Conservation (phyloP, 805 yeast genomes). For the Yarrowia keelungensis region DNA sequence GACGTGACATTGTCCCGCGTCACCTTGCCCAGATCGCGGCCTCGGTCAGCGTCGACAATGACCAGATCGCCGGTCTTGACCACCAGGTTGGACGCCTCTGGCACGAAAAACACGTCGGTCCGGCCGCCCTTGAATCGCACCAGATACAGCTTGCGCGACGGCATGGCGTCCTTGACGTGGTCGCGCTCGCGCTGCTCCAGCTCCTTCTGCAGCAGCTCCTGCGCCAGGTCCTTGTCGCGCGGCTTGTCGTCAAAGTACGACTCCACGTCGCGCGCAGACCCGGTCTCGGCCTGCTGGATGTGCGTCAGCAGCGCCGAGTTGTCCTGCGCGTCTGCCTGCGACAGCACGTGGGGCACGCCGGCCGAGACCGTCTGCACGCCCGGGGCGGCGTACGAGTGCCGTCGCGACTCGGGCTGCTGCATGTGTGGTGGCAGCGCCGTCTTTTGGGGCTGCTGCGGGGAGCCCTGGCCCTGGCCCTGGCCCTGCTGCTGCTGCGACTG, state of each 20-base stretch:
- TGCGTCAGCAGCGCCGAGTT: slow-evolving; percentile 31
- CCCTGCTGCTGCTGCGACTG: slow-evolving; percentile 25
- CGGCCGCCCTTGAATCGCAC: slow-evolving; percentile 83
- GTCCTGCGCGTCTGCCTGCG: slow-evolving; percentile 25
- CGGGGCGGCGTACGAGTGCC: slow-evolving; percentile 44
- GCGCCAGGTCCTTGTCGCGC: slow-evolving; percentile 33
- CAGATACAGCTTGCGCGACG: slow-evolving; percentile 35
- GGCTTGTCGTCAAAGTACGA: slow-evolving; percentile 38
- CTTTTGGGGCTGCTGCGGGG: slow-evolving; percentile 12
- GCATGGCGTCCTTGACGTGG: slow-evolving; percentile 38
- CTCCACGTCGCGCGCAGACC: slow-evolving; percentile 19
- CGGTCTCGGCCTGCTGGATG: slow-evolving; percentile 30
- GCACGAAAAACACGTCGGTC: slow-evolving; percentile 74
- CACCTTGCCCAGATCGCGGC: slow-evolving; percentile 75
- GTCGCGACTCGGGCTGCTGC: slow-evolving; percentile 43
- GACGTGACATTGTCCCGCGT: slow-evolving; percentile 62
- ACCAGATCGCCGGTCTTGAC: slow-evolving; percentile 69
- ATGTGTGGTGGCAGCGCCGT: slow-evolving; percentile 24
- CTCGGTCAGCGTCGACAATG: slow-evolving; percentile 84
- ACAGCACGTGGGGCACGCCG: slow-evolving; percentile 19
- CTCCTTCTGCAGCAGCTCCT: slow-evolving; percentile 39
- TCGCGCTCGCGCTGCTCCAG: slow-evolving; percentile 38
- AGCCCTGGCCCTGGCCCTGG: slow-evolving; percentile 22
- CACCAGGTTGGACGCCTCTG: slow-evolving; percentile 51
- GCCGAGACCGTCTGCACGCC: slow-evolving; percentile 31